Base-by-base conservation (phyloP, 805 yeast genomes). In the Maudiozyma turicensis region DNA sequence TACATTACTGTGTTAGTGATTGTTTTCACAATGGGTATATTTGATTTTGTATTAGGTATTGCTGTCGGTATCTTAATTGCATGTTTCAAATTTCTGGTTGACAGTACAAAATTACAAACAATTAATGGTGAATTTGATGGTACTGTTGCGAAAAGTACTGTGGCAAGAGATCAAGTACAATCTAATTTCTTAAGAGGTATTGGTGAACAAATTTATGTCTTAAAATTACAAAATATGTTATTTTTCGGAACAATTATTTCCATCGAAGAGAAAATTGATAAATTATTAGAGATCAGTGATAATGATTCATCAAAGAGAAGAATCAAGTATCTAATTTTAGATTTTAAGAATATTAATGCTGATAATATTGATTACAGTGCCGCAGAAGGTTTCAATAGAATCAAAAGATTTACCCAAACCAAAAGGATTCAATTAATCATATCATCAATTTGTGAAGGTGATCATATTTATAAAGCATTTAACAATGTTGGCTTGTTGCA, bases 171-270 rank as follows among this genome's bases (percentile, higher is more conserved):
- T 61, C 88, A 91, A 4, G 80, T 84, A 50, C 96, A 93, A 65
- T 88, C 85, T 56, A 86, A 83, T 54, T 91, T 91, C 57, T 70
- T 93, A 58, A 75, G 77, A 52, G 83, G 84, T 54, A 93, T 91
- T 47, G 97, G 97, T 4, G 81, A 84, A 58, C 98, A 93, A 67
- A 87, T 90, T 31, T 86, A 88, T 64, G 83, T 93, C 20, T 72
- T 90, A 64, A 87, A 90, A 65, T 69, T 93, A 42, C 86, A 88
- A 56, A 96, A 97, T 15, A 81, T 93, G 26, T 71, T 93, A 38
- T 93, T 93, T 64, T 93, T 93, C 66, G 99, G 99, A 1, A 88
- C 97, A 0, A 90, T 91, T 64, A 95, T 95, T 20, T 86, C 91
- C 1, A 83, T 93, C 44, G 99, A 93, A 66, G 75, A 77, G 40